A percentile compares a stretch with the other conserved stretches of the same genome.
These are phyloP conservation scores for Hypoxylon sp. DNA, from an alignment of 2,329 filamentous ascomycete genomes.

Conservation along the genomic window DNA sequence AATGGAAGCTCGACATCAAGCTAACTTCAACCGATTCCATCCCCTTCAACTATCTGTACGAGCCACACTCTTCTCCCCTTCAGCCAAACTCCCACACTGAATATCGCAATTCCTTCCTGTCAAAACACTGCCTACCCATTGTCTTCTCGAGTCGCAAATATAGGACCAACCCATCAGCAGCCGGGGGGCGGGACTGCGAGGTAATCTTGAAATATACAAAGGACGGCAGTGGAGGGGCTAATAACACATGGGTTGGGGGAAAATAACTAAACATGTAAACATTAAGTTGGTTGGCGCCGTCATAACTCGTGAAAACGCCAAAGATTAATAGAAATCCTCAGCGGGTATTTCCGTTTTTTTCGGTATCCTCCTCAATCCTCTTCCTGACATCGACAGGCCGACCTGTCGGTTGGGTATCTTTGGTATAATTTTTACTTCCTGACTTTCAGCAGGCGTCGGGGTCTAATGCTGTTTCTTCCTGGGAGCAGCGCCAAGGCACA, in stretches of 20 bases:
- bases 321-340: conserved; percentile 38
- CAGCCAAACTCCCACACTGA: conserved; percentile 24
- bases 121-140: conserved; percentile 36
- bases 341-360: conserved; percentile 38
- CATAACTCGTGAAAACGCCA: conserved; percentile 50
- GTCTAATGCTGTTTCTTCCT: conserved; percentile 24
- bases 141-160: conserved; percentile 24
- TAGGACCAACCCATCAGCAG: conserved; percentile 42
- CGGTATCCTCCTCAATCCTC: conserved; percentile 35
- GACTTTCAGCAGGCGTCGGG: conserved; percentile 21
- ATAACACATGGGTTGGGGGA: conserved; percentile 47
- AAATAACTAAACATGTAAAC: conserved; percentile 55
- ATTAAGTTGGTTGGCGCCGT: conserved; percentile 53
- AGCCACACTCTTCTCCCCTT: conserved; percentile 21
- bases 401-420: conserved; percentile 50
- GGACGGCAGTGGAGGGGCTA: conserved; percentile 45
- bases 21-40: conserved; percentile 19
- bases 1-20: conserved; percentile 31
- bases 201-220: conserved; percentile 52
- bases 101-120: conserved; percentile 26
- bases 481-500: conserved; percentile 7
- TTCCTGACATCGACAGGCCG: conserved; percentile 34
- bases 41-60: conserved; percentile 25
- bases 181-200: conserved; percentile 51
- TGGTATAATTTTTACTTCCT: conserved; percentile 37